Percentiles rank a stretch among this genome's conserved stretches.
These are phyloP conservation scores for Lathyrus oleraceus DNA, from an alignment of 306 rosid species.

Conservation along the genomic window DNA sequence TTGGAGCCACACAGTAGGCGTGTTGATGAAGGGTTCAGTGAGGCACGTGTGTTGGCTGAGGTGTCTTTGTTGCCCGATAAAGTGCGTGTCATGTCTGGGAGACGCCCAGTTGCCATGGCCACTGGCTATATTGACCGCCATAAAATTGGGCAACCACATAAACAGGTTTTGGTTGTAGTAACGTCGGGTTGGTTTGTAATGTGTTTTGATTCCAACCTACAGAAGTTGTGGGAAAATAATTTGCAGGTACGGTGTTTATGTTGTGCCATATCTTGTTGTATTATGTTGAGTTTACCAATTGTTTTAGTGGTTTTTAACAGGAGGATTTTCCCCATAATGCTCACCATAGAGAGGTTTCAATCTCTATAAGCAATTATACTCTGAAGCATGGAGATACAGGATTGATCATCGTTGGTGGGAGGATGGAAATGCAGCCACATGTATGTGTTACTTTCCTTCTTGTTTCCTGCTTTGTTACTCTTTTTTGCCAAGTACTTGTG, in stretches of 20 bases:
- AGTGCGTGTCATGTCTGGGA: conserved; percentile 79
- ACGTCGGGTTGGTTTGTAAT: conserved; percentile 96
- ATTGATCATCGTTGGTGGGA: conserved; percentile 90
- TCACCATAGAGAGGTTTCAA: conserved; percentile 90
- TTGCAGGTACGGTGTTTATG: conserved; percentile 63
- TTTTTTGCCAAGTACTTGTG: background rate
- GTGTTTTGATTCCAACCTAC: conserved; percentile 96
- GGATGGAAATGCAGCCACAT: conserved; percentile 96
- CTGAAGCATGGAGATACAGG: conserved; percentile 94
- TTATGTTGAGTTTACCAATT: conserved; percentile 19
- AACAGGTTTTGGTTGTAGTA: conserved; percentile 89
- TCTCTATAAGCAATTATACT: conserved; percentile 84
- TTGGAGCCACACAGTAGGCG: conserved; percentile 91
- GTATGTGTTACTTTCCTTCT: conserved; percentile 49
- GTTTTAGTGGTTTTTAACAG: conserved; percentile 45
- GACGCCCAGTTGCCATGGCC: conserved; percentile 96
- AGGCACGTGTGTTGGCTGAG: conserved; percentile 74
- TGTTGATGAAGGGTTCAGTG: conserved; percentile 89
- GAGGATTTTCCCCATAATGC: conserved; percentile 97
- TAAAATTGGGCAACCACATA: conserved; percentile 64
- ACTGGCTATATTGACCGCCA: conserved; percentile 76
- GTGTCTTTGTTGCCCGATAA: conserved; percentile 91
- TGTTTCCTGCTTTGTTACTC: conserved; percentile 17
- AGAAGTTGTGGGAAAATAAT: conserved; percentile 86
- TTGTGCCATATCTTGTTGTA: background rate